Evolutionary conservation across 768 basidiomycete species (phyloP), one percentile per base, ranked within the genome.

Genomic region (Pseudohyphozyma bogoriensis): DNA sequence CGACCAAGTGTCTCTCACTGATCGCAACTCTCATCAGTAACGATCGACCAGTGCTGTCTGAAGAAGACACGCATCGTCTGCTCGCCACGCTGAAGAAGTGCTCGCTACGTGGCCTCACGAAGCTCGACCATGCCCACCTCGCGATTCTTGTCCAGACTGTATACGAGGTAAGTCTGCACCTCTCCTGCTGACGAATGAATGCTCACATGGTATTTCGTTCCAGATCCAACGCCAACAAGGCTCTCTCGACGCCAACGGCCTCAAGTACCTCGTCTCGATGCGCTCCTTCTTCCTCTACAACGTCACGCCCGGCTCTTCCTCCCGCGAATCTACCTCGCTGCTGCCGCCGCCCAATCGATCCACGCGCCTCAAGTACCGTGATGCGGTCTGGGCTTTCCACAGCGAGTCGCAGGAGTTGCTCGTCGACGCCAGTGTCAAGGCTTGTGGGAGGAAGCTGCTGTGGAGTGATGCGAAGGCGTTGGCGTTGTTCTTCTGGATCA

Each of bases 381-480:
- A 99, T 73, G 89, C 96, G 77, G 79, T 96, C 31, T 99, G 93
- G 92, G 93, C 92, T 0, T 92, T 86, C 72, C 87, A 95, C 68
- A 95, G 91, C 70, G 90, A 95, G 73, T 88, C 84, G 69, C 91
- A 99, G 69, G 89, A 86, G 22, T 73, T 96, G 47, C 73, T 99
- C 7, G 73, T 95, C 55, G 76, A 79, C 31, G 83, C 85, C 5
- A 86, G 86, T 3, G 79, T 79, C 20, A 42, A 52, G 33, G 67
- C 56, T 12, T 59, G 53, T 36, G 33, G 59, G 37, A 74, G 84
- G 86, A 93, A 88, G 74, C 87, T 96, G 84, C 73, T 81, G 39
- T 97, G 93, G 93, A 76, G 79, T 20, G 88, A 93, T 71, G 91
- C 93, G 0, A 80, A 84, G 68, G 84, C 86, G 1, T 73, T 95